phyloP scores from a whole-genome alignment of 176 grass and related monocot species.

The Hyparrhenia diplandra region DNA sequence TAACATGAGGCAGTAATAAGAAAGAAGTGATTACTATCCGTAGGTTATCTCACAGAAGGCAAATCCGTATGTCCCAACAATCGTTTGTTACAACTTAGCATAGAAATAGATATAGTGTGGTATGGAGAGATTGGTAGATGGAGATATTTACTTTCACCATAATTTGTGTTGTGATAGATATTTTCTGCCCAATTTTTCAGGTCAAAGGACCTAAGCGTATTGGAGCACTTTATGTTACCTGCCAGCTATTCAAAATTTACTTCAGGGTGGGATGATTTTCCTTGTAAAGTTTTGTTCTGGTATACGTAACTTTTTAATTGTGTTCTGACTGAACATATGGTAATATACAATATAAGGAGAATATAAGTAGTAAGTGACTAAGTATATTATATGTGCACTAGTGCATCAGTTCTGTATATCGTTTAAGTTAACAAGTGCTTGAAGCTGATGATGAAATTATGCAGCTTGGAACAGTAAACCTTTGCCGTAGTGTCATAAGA shows the following conservation, averaged over 20 bases:
- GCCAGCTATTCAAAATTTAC: conserved; percentile 98
- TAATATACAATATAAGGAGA: background rate
- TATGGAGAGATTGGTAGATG: background rate
- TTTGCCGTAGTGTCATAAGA: conserved; percentile 91
- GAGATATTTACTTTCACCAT: background rate
- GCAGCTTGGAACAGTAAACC: conserved; percentile 96
- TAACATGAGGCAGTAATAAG: background rate
- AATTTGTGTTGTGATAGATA: background rate
- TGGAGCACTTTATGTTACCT: conserved; percentile 92
- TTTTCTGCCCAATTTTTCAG: conserved; percentile 42
- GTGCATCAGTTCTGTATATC: background rate
- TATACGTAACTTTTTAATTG: background rate
- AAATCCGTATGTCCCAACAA: background rate
- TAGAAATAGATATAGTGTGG: background rate
- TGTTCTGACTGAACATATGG: background rate
- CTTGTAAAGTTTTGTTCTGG: background rate
- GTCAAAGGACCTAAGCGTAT: conserved; percentile 94
- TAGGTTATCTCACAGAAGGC: background rate
- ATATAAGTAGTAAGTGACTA: background rate
- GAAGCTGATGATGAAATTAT: conserved; percentile 39
- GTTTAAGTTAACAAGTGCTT: background rate
- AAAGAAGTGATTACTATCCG: background rate
- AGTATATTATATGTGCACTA: conserved; percentile 2
- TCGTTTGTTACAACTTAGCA: background rate
- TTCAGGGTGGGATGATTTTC: conserved; percentile 61